phyloP scores from a whole-genome alignment of 73 alveolate genomes.

The Paramecium primaurelia region DNA sequence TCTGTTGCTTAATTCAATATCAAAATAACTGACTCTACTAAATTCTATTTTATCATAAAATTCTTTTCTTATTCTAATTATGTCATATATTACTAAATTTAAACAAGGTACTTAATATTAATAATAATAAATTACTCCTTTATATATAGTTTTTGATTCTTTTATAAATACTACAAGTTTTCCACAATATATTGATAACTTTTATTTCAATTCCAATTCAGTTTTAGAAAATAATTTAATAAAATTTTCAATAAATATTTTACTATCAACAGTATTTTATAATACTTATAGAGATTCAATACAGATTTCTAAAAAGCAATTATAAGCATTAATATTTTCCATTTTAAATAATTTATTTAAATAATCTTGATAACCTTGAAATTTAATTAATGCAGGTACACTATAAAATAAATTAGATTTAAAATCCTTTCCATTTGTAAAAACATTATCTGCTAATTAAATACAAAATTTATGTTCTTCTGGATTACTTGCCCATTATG shows the following conservation, averaged over 20 bases:
- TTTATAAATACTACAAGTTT: neutral
- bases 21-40: neutral
- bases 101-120: neutral
- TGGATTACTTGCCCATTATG: neutral
- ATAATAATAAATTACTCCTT: neutral
- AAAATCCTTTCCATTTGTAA: conserved; percentile 20
- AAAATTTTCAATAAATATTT: neutral
- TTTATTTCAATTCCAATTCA: neutral
- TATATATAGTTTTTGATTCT: neutral
- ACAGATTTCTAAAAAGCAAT: neutral
- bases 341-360: neutral
- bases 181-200: neutral
- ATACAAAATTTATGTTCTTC: neutral
- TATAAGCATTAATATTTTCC: neutral
- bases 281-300: neutral
- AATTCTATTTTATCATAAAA: neutral
- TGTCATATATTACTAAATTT: neutral
- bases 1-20: neutral
- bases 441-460: neutral
- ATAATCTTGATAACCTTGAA: neutral
- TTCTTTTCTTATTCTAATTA: neutral
- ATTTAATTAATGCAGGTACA: neutral
- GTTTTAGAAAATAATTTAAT: neutral
- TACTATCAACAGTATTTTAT: neutral
- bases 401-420: neutral